phyloP scores from a whole-genome alignment of 306 rosid genomes.

The Quercus aquifolioides region DNA sequence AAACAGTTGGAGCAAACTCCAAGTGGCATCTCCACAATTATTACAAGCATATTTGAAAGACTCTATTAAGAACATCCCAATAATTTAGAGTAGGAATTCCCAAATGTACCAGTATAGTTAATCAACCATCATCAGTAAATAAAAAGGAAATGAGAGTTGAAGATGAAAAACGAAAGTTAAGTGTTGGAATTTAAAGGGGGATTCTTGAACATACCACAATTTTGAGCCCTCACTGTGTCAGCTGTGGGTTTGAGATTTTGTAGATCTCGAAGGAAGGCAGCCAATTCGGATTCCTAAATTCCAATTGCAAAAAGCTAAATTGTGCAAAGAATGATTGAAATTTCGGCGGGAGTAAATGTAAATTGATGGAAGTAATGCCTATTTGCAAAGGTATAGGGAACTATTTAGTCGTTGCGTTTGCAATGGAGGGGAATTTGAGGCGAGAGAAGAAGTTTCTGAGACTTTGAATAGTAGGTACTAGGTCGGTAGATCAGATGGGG shows the following conservation, averaged over 20 bases:
- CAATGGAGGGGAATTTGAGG: background rate
- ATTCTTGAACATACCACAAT: background rate
- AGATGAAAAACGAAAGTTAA: background rate
- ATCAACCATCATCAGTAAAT: too few relatives aligned
- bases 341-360: background rate
- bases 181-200: background rate
- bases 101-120: too few relatives aligned
- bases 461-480: conserved; percentile 18
- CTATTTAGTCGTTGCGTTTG: background rate
- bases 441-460: background rate
- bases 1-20: too few relatives aligned
- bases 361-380: background rate
- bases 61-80: too few relatives aligned
- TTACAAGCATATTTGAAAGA: too few relatives aligned
- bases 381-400: background rate
- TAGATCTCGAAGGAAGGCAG: background rate
- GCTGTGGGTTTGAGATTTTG: background rate
- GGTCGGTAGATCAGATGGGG: background rate
- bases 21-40: too few relatives aligned
- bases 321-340: background rate
- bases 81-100: too few relatives aligned
- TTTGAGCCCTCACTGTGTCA: background rate
- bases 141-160: too few relatives aligned
- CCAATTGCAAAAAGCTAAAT: background rate
- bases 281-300: background rate